Evolutionary conservation across 768 basidiomycete genomes (phyloP).

Genomic region (Rhodotorula taiwanensis): DNA sequence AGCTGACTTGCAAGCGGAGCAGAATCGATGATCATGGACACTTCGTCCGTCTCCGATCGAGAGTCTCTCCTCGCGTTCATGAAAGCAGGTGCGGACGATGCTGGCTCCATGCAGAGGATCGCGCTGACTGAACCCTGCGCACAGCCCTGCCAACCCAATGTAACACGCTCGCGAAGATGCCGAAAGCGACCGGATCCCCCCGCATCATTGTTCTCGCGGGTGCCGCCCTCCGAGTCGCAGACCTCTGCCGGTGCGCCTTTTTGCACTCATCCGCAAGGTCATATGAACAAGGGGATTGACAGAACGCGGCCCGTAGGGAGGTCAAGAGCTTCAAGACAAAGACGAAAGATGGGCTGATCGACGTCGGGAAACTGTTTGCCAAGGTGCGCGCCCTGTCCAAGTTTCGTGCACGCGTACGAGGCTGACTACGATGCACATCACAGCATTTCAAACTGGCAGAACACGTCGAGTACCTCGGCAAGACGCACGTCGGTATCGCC

Average conservation of each 20-base stretch:
- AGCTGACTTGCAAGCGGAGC: no score
- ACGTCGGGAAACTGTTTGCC: conserved; percentile 90
- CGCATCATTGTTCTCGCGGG: conserved; percentile 75
- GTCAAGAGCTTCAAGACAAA: conserved; percentile 41
- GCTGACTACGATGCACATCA: no score
- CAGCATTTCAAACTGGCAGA: conserved; percentile 78
- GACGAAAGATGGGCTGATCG: conserved; percentile 61
- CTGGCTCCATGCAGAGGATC: not conserved
- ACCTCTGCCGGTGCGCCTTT: conserved; percentile 60
- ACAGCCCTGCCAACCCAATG: conserved; percentile 62
- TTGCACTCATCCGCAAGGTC: not conserved
- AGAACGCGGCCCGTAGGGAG: no score
- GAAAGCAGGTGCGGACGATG: conserved; percentile 55
- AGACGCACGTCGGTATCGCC: conserved; percentile 79
- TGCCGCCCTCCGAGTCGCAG: conserved; percentile 87
- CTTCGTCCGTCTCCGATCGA: conserved; percentile 63
- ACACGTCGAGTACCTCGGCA: conserved; percentile 72
- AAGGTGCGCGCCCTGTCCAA: conserved; percentile 45
- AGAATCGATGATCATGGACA: conserved; percentile 70
- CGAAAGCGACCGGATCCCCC: conserved; percentile 74
- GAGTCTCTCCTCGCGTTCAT: conserved; percentile 71
- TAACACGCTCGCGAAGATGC: conserved; percentile 63
- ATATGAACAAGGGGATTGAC: no score
- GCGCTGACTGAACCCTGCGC: conserved; percentile 7
- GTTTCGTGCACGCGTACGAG: not conserved